Base-by-base conservation (phyloP, 1,139 yeast genomes). In the Yamadazyma atlantica region DNA sequence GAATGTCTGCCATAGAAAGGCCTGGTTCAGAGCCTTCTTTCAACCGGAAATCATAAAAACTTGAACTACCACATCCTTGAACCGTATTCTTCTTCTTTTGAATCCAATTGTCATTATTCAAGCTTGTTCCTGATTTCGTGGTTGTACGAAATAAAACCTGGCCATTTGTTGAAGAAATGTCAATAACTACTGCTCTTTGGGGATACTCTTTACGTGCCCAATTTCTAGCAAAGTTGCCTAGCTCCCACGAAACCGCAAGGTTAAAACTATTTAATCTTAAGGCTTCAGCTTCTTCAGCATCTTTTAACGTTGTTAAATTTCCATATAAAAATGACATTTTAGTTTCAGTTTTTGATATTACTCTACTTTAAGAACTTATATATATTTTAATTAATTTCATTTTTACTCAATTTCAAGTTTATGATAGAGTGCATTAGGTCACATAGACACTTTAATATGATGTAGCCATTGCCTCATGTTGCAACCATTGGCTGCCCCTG, bases 51-150 rank as follows among this genome's bases (percentile, higher is more conserved):
- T n/a, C 60, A 48, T 58, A 72, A 50, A 72, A 78, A 43, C 80
- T 73, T 10, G 85, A 77, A 40, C 67, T 66, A 19, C 74, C 75
- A 49, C 73, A 78, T 44, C 82, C 64, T 38, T 68, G 51, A 2
- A 75, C 84, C 1, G 80, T 64, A 34, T 63, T 69, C 42, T 65
- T 63, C 60, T 80, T 80, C 44, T 85, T 68, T 23, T 62, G 60
- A 23, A 79, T 74, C 85, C 85, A 80, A 32, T 61, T 55, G 48
- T 79, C 83, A 53, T 80, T 80, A 54, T 80, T 85, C 9, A 62
- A 53, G 10, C 66, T 58, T 10, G 78, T 65, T 1, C 66, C 66
- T 4, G 69, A 59, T 6, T 62, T 61, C 21, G 77, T 62, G 16
- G 71, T 65, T 17, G 78, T 58, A 44, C 75, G 81, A 63, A 79